Evolutionary conservation across 441 rosid genomes (phyloP).

Genomic region (Dalechampia spathulata): DNA sequence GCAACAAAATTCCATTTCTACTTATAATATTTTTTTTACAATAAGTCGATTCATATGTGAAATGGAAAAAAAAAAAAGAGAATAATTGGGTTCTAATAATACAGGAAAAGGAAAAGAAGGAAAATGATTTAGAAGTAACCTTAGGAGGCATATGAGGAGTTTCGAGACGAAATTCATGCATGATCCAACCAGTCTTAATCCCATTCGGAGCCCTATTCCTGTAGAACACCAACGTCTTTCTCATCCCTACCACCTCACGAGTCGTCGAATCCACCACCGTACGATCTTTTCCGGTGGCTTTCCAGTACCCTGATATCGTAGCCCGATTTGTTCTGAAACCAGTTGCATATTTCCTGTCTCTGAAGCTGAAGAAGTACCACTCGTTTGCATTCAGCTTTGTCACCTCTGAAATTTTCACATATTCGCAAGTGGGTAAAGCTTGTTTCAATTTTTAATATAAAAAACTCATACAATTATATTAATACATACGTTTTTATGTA

Average conservation of each 20-base stretch:
- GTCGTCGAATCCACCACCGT: conserved; percentile 61
- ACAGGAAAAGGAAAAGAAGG: too few relatives aligned
- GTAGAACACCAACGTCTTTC: conserved; percentile 90
- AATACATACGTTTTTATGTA: too few relatives aligned
- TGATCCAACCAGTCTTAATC: conserved; percentile 92
- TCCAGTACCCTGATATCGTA: conserved; percentile 85
- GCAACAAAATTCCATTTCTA: neutral
- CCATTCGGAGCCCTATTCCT: conserved; percentile 89
- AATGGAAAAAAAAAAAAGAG: too few relatives aligned
- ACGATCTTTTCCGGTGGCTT: conserved; percentile 96
- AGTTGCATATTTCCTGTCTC: conserved; percentile 86
- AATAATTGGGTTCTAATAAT: too few relatives aligned
- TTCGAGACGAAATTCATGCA: conserved; percentile 96
- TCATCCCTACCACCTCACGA: conserved; percentile 77
- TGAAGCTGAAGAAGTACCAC: conserved; percentile 97
- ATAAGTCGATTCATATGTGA: neutral
- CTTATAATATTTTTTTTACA: too few relatives aligned
- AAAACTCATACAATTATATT: too few relatives aligned
- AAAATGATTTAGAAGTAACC: too few relatives aligned
- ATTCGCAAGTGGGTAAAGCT: too few relatives aligned
- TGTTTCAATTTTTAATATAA: too few relatives aligned
- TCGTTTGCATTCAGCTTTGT: conserved; percentile 89
- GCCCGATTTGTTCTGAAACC: conserved; percentile 90
- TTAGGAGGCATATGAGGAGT: conserved; percentile 88
- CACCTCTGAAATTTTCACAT: conserved; percentile 61